Base-by-base conservation (phyloP, 106 monocot species). In the Dioscorea zingiberensis region DNA sequence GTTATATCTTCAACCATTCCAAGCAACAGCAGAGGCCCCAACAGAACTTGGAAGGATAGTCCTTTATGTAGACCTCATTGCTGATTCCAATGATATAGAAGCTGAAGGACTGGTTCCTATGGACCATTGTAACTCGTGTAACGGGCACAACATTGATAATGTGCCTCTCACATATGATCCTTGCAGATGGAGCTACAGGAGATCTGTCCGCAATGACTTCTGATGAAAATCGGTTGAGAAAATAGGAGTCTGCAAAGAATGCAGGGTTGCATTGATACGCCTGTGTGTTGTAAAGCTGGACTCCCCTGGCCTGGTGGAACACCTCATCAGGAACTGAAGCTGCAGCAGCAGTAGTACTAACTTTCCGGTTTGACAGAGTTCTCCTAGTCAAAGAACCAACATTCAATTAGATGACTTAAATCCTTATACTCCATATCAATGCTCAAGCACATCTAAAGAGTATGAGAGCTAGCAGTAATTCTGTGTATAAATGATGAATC, bases 311-410 rank as follows among this genome's bases (percentile, higher is more conserved):
- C 61, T 48, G 71, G 67, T 97, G 87, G 73, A 97, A 91, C 16
- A 97, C 85, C 61, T 91, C 95, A 28, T 97, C 91, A 17, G 95
- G 91, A 32, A 97, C 95, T 15, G 95, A 97, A 13, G 95, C 95
- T 28, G 95, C 95, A 46, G 83, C 88, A 18, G 85, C 85, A 22
- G 85, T 65, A 63, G 91, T 81, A 65, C 83, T 79, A 10, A 97
- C 88, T 62, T 91, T 97, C 30, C 83, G 73, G n/a, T 73, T 79
- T 47, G 83, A 74, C 14, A 97, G 69, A 8, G 91, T 97, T 49
- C 73, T 83, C 95, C 95, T 89, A 64, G 12, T 69, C 16, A 71
- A 21, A 71, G 10, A 38, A 55, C 16, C 30, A 25, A 55, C 2
- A 51, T 19, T 13, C 51, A 53, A 53, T 49, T 18, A 18, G 11